These are phyloP conservation scores for Chloris gayana DNA, from an alignment of 176 grass and related monocot genomes.

Conservation along the genomic window DNA sequence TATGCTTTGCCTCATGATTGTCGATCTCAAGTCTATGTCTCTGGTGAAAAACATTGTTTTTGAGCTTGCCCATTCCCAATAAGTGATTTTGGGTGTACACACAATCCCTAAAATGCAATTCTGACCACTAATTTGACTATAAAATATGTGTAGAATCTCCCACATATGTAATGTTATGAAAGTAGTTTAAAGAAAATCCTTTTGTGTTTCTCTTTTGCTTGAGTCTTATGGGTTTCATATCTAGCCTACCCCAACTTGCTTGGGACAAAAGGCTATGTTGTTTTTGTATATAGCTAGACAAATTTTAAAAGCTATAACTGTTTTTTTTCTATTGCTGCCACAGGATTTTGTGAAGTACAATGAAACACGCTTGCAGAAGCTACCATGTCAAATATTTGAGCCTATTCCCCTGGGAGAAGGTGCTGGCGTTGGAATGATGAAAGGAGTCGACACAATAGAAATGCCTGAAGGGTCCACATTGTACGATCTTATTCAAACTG, in stretches of 20 bases:
- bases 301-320: too few species aligned
- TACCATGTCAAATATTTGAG: conserved; percentile 85
- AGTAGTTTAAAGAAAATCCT: background rate
- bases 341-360: conserved; percentile 99
- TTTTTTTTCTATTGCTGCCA: conserved; percentile 11
- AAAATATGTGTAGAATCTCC: background rate
- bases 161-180: background rate
- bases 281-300: background rate
- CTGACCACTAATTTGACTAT: background rate
- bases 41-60: background rate
- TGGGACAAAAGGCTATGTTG: too few species aligned
- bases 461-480: conserved; percentile 96
- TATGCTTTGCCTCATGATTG: background rate
- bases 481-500: conserved; percentile 98
- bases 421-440: conserved; percentile 86
- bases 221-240: too few species aligned
- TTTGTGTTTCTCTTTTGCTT: background rate
- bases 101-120: background rate
- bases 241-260: too few species aligned
- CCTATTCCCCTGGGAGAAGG: conserved; percentile 93
- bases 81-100: background rate
- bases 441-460: conserved; percentile 78
- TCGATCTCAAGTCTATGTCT: background rate
- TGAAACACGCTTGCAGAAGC: conserved; percentile 60
- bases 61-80: background rate